Conservation (phyloP, 2,329 filamentous ascomycete species). For the Pseudogymnoascus sp. region DNA sequence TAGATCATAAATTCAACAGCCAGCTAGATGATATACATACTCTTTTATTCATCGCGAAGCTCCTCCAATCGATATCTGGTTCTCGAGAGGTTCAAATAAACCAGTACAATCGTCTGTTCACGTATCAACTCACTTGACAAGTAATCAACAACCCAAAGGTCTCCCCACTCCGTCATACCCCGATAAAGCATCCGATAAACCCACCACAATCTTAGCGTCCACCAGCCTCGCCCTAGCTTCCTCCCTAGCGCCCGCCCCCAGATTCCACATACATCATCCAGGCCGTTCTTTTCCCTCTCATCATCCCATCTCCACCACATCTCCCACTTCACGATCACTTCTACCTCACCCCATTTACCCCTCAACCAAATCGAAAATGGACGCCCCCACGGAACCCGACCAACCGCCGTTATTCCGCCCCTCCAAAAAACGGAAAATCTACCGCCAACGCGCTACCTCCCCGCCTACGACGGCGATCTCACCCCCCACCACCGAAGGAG, state of each 20-base stretch:
- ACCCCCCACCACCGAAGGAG: slow-evolving; percentile 8
- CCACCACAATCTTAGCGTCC: background rate
- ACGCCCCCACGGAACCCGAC: background rate
- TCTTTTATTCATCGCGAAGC: background rate
- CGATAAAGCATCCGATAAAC: background rate
- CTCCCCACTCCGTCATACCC: background rate
- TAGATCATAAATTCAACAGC: too few relatives aligned
- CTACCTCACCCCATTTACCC: background rate
- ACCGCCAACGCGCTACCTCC: slow-evolving; percentile 40
- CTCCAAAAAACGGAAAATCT: slow-evolving; percentile 51
- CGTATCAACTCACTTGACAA: background rate
- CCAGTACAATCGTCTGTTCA: background rate
- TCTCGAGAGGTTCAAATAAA: background rate
- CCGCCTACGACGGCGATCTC: slow-evolving; percentile 20
- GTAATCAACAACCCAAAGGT: background rate
- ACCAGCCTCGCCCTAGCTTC: background rate
- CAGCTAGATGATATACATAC: background rate
- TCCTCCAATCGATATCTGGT: background rate
- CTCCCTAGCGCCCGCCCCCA: background rate
- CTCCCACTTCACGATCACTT: too few relatives aligned
- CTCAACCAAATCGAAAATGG: background rate
- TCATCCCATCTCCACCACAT: background rate
- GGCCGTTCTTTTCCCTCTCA: background rate
- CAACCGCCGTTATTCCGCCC: slow-evolving; percentile 37
- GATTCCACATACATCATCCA: background rate